phyloP scores from a whole-genome alignment of 129 eudicot species.

The Rutidosis leptorrhynchoides region DNA sequence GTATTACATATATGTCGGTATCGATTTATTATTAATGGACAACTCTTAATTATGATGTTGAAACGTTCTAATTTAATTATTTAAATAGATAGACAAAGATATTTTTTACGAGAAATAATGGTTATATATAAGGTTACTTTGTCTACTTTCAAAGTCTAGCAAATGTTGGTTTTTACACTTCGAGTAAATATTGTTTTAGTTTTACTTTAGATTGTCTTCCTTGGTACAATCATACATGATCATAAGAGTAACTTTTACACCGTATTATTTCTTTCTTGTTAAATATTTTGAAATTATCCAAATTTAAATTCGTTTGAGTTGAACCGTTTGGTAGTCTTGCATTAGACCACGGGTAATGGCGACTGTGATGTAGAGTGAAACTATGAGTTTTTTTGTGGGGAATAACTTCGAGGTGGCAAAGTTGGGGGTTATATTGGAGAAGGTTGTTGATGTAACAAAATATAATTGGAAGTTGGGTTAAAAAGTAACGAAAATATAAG shows the following conservation, averaged over 20 bases:
- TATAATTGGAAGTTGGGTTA: too few relatives aligned
- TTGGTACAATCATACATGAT: not conserved
- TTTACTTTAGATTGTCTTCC: constrained; percentile 4
- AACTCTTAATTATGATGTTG: not conserved
- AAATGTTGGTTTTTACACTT: constrained; percentile 21
- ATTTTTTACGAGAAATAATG: constrained; percentile 6
- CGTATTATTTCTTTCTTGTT: not conserved
- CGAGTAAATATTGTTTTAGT: constrained; percentile 15
- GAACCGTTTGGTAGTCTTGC: too few relatives aligned
- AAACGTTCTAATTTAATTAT: not conserved
- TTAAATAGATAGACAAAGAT: not conserved
- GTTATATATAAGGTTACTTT: constrained; percentile 16
- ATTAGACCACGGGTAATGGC: too few relatives aligned
- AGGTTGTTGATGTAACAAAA: too few relatives aligned
- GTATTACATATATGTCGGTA: not conserved
- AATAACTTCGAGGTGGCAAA: too few relatives aligned
- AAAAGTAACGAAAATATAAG: too few relatives aligned
- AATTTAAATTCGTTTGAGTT: too few relatives aligned
- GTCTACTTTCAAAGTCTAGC: constrained; percentile 11
- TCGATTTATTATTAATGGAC: not conserved
- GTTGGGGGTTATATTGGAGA: too few relatives aligned
- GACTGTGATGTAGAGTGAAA: too few relatives aligned
- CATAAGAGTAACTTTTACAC: not conserved
- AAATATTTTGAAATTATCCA: not conserved
- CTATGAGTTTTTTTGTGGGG: too few relatives aligned